Base-by-base conservation (phyloP, 1,139 yeast genomes). In the Eremothecium coryli region DNA sequence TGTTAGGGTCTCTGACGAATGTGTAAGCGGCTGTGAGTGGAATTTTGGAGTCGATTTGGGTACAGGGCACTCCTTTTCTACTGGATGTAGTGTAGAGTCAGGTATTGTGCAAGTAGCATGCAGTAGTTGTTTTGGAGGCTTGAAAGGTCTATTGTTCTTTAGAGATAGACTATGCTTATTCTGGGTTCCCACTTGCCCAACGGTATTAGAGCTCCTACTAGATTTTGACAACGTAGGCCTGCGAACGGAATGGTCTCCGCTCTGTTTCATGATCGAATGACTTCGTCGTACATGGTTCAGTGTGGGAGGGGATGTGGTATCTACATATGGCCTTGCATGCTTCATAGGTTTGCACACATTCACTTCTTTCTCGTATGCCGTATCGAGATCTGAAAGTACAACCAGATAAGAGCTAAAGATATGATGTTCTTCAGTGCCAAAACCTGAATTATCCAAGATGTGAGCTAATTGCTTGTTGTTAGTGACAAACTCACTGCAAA, bases 371-470 rank as follows among this genome's bases (percentile, higher is more conserved):
- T 43, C 46, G 24, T 44, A 45, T 32, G 49, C 50, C 9, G 43
- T 21, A 10, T 43, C 26, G 14, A 39, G 14, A 11, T 44, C 49
- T 17, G 40, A 36, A 10, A 54, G 44, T 5, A 50, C 37, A 7
- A 57, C 49, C 14, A 53, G 32, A 37, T 39, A 53, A 14, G 44
- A 39, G 8, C 53, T 41, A 33, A 51, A 52, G 8, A 55, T 47
- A 9, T 42, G 45, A 38, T 53, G 58, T 33, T 54, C 59, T 15
- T 38, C 42, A 2, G 10, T 21, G 17, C 45, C 45, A 32, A 53
- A 55, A 5, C 46, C 48, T 7, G 37, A 42, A 2, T 42, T 43
- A 25, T 52, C 46, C 15, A 52, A 26, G 16, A 43, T 40, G 4
- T 32, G 22, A 3, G 42, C 41, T 4, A 52, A 20, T 4, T 50